phyloP scores from a whole-genome alignment of 768 basidiomycete species.

The Agrocybe praecox region DNA sequence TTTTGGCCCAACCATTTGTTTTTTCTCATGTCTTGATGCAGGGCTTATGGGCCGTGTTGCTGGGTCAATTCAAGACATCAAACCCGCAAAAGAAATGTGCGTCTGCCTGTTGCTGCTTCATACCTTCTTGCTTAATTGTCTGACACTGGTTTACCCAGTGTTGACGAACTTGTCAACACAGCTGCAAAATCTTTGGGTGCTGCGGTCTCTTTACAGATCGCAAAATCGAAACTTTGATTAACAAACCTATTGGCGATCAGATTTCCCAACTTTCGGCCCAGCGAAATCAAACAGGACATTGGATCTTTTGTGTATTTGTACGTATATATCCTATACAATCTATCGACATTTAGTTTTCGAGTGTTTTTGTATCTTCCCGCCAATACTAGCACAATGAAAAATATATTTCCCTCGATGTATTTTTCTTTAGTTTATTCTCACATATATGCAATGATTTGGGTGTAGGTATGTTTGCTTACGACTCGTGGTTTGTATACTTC shows the following conservation, averaged over 20 bases:
- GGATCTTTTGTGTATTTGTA: neutral
- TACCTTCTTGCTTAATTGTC: constrained; percentile 11
- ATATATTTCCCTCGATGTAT: neutral
- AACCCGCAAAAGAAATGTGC: constrained; percentile 84
- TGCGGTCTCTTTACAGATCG: constrained; percentile 41
- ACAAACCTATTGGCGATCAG: constrained; percentile 28
- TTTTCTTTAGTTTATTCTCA: neutral
- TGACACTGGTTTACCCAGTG: constrained; percentile 38
- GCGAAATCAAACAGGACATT: neutral
- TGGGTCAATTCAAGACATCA: constrained; percentile 74
- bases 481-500: too few species aligned
- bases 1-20: neutral
- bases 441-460: neutral
- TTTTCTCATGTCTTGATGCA: constrained; percentile 22
- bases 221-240: constrained; percentile 55
- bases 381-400: neutral
- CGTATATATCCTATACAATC: neutral
- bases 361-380: neutral
- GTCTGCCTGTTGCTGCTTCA: constrained; percentile 22
- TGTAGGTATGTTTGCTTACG: too few species aligned
- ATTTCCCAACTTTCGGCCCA: neutral
- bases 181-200: constrained; percentile 60
- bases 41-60: constrained; percentile 84
- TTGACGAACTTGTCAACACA: constrained; percentile 79
- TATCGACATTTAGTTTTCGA: too few species aligned